Percentiles rank a stretch among this genome's conserved stretches.
phyloP scores from a whole-genome alignment of 495 filamentous ascomycete genomes.

The Xylona heveae region DNA sequence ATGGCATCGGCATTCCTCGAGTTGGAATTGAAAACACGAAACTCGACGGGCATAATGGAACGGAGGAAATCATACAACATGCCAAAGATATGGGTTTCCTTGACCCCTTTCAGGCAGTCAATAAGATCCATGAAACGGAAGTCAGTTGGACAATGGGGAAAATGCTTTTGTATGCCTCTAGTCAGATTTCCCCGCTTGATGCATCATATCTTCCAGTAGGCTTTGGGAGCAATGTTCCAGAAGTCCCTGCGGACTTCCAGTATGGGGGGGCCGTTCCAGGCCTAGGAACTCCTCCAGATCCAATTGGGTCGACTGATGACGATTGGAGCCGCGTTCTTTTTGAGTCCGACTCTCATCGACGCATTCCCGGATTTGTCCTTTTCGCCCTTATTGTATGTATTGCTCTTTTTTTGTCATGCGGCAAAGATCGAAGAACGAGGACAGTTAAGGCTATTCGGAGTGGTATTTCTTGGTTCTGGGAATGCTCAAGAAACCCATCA shows the following conservation, averaged over 20 bases:
- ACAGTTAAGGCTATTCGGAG: too few relatives aligned
- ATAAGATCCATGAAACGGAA: slow-evolving; percentile 81
- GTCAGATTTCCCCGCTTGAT: slow-evolving; percentile 48
- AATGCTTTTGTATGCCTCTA: slow-evolving; percentile 91
- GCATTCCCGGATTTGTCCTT: slow-evolving; percentile 51
- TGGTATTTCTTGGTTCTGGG: too few relatives aligned
- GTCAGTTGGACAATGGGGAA: slow-evolving; percentile 98
- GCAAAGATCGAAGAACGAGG: slow-evolving; percentile 47
- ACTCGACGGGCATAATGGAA: slow-evolving; percentile 37
- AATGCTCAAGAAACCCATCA: slow-evolving; percentile 20
- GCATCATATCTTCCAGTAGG: slow-evolving; percentile 54
- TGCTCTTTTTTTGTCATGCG: slow-evolving; percentile 40
- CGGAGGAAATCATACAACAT: slow-evolving; percentile 45
- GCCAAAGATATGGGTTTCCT: slow-evolving; percentile 64
- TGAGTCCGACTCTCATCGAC: slow-evolving; percentile 33
- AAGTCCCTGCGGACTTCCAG: slow-evolving; percentile 61
- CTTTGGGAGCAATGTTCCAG: slow-evolving; percentile 62
- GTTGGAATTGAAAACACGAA: slow-evolving; percentile 50
- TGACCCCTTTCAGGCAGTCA: slow-evolving; percentile 77
- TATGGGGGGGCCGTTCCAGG: slow-evolving; percentile 36
- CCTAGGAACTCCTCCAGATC: slow-evolving; percentile 1
- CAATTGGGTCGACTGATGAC: slow-evolving; percentile 13
- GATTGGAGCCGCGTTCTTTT: slow-evolving; percentile 59
- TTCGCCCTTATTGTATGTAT: slow-evolving; percentile 54
- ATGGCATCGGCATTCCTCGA: slow-evolving; percentile 88